phyloP scores from a whole-genome alignment of 108 stramenopile genomes.

The Cyclotella distinguenda region DNA sequence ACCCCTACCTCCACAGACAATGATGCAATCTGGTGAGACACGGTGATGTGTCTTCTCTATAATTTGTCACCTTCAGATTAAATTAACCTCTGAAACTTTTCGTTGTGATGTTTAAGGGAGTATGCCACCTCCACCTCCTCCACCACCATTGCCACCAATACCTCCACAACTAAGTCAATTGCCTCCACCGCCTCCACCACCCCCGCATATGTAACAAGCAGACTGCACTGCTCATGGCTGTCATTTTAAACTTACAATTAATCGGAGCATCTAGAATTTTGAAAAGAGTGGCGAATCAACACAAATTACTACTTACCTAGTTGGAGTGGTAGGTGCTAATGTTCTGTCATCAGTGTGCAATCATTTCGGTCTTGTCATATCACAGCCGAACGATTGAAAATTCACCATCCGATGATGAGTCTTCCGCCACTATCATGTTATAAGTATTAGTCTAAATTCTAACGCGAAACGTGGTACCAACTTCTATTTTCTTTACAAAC shows the following conservation, averaged over 20 bases:
- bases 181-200: conserved; percentile 3
- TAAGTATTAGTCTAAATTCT: no score
- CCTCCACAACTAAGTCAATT: conserved; percentile 11
- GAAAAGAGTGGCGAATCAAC: not conserved
- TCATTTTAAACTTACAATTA: not conserved
- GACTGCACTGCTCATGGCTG: not conserved
- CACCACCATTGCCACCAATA: conserved; percentile 13
- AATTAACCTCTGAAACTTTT: not conserved
- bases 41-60: not conserved
- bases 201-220: not conserved
- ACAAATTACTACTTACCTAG: no score
- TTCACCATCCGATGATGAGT: no score
- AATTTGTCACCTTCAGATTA: not conserved
- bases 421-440: no score
- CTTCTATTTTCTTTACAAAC: no score
- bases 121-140: conserved; percentile 32
- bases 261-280: not conserved
- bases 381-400: no score
- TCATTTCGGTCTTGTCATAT: no score
- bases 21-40: not conserved
- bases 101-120: not conserved
- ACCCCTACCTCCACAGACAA: conserved; percentile 6
- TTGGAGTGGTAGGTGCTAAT: not conserved
- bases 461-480: no score
- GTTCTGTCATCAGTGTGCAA: no score